These are phyloP conservation scores for Trichosanthes truncata DNA, from an alignment of 306 rosid species.

Conservation along the genomic window DNA sequence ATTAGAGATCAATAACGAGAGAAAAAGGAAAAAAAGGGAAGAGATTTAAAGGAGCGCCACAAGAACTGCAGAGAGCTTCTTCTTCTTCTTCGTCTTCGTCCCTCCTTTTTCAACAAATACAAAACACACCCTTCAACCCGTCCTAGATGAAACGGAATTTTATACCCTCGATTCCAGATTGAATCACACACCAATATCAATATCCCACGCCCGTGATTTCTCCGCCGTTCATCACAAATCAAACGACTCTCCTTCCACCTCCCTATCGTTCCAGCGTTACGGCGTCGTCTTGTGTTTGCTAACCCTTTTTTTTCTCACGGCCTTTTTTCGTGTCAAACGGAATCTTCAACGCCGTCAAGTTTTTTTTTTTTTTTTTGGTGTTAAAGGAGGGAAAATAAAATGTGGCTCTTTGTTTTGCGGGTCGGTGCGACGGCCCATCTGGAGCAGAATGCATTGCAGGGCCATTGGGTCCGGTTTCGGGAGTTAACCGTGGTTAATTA, in stretches of 20 bases:
- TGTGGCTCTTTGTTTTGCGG: background rate
- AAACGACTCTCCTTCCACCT: conserved; percentile 19
- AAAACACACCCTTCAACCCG: conserved; percentile 14
- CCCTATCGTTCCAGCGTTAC: conserved; percentile 24
- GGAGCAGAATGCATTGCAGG: background rate
- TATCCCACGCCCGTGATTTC: conserved; percentile 31
- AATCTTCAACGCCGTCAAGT: conserved; percentile 31
- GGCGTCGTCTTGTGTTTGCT: conserved; percentile 1
- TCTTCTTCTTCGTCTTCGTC: conserved; percentile 3
- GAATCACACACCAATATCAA: conserved; percentile 27
- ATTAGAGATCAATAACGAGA: conserved; percentile 16
- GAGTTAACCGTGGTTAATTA: background rate
- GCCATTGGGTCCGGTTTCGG: background rate
- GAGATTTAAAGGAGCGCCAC: conserved; percentile 4
- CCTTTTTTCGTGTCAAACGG: conserved; percentile 25
- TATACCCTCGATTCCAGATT: conserved; percentile 25
- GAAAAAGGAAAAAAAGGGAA: conserved; percentile 4
- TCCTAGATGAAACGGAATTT: conserved; percentile 19
- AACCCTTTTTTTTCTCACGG: conserved; percentile 4
- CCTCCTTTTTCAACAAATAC: conserved; percentile 1
- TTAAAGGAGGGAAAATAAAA: background rate
- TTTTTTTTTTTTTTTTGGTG: background rate
- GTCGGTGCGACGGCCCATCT: background rate
- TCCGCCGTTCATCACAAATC: conserved; percentile 36
- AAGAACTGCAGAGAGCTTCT: conserved; percentile 24